These are phyloP conservation scores for Rosa lucieae DNA, from an alignment of 306 rosid genomes.

Conservation along the genomic window DNA sequence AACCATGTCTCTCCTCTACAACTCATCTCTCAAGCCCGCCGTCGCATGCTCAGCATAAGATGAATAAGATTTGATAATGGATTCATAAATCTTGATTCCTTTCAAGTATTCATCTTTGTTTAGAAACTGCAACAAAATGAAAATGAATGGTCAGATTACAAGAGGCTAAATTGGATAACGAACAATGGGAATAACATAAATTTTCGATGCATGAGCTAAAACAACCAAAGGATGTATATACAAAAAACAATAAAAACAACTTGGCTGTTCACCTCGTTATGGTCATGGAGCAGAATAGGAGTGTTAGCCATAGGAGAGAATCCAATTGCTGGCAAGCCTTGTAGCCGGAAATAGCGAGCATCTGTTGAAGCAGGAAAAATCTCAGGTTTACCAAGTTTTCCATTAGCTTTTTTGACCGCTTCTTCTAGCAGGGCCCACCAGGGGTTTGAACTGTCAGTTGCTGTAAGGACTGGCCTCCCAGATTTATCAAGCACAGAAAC, in stretches of 20 bases:
- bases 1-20: slow-evolving; percentile 35
- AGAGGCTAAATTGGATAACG: neutral
- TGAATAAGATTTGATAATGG: slow-evolving; percentile 67
- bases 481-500: slow-evolving; percentile 34
- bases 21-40: slow-evolving; percentile 58
- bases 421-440: slow-evolving; percentile 87
- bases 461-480: slow-evolving; percentile 66
- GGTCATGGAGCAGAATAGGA: slow-evolving; percentile 88
- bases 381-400: slow-evolving; percentile 85
- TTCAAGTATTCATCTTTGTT: slow-evolving; percentile 79
- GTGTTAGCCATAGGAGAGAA: slow-evolving; percentile 97
- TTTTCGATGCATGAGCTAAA: slow-evolving; percentile 1
- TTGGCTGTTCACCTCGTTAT: slow-evolving; percentile 71
- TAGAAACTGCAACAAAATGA: slow-evolving; percentile 59
- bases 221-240: neutral
- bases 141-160: slow-evolving; percentile 1
- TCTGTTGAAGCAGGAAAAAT: slow-evolving; percentile 87
- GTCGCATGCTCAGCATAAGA: slow-evolving; percentile 42
- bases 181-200: neutral
- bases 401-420: slow-evolving; percentile 69
- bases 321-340: slow-evolving; percentile 85
- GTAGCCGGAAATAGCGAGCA: slow-evolving; percentile 74
- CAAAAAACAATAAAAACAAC: neutral
- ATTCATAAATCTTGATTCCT: slow-evolving; percentile 68
- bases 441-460: slow-evolving; percentile 74